Percentiles rank a stretch among this genome's conserved stretches.
Evolutionary conservation across 2,329 filamentous ascomycete genomes (phyloP).

Genomic region (Lachnellula cervina): DNA sequence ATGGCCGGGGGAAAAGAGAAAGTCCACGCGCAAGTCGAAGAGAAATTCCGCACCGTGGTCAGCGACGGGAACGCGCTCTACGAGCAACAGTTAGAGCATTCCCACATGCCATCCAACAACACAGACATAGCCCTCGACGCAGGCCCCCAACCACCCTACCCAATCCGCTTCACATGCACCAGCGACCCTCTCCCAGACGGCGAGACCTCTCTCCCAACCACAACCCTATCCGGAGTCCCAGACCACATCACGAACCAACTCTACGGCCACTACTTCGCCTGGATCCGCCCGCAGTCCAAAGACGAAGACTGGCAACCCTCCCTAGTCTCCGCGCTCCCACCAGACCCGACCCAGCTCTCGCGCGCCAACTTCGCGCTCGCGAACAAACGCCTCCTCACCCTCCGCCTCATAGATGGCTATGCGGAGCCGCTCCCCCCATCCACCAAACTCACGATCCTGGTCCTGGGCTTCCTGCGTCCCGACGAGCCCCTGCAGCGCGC

Average conservation of each 20-base stretch:
- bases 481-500: slow-evolving; percentile 36
- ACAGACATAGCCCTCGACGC: slow-evolving; percentile 34
- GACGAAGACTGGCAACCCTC: slow-evolving; percentile 52
- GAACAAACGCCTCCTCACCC: slow-evolving; percentile 44
- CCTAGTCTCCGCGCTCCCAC: slow-evolving; percentile 52
- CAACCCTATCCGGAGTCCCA: slow-evolving; percentile 48
- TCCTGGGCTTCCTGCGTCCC: slow-evolving; percentile 57
- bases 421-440: slow-evolving; percentile 39
- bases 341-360: slow-evolving; percentile 34
- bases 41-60: slow-evolving; percentile 27
- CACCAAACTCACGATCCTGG: slow-evolving; percentile 45
- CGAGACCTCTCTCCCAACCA: slow-evolving; percentile 44
- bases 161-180: slow-evolving; percentile 46
- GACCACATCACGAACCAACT: slow-evolving; percentile 50
- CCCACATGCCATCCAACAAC: slow-evolving; percentile 35
- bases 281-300: slow-evolving; percentile 42
- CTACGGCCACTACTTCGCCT: slow-evolving; percentile 60
- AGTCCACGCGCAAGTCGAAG: slow-evolving; percentile 25
- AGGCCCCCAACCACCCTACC: slow-evolving; percentile 50
- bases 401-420: slow-evolving; percentile 51
- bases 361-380: slow-evolving; percentile 35
- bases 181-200: slow-evolving; percentile 35
- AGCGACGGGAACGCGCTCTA: slow-evolving; percentile 35
- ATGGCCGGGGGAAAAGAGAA: neutral
- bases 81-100: slow-evolving; percentile 29